These are phyloP conservation scores for Umbellularia californica DNA, from an alignment of 164 flowering plant species.

Conservation along the genomic window DNA sequence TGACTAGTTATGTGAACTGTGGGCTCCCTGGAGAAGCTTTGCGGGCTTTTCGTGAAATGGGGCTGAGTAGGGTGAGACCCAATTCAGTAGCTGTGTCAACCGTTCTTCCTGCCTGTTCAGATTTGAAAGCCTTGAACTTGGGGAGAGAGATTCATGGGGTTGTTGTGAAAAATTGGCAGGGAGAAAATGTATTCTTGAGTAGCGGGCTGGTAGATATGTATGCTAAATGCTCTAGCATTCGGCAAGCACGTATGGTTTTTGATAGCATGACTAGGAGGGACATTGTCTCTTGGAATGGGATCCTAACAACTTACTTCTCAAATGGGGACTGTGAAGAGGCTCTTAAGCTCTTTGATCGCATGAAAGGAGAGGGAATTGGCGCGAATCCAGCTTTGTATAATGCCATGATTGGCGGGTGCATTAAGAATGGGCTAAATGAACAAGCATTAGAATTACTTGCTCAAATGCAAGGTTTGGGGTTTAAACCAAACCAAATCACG, in stretches of 20 bases:
- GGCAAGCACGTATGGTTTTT: conserved; percentile 40
- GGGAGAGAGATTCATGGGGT: conserved; percentile 55
- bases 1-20: conserved; percentile 38
- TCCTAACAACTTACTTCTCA: conserved; percentile 35
- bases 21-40: conserved; percentile 37
- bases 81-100: conserved; percentile 48
- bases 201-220: conserved; percentile 57
- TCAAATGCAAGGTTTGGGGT: conserved; percentile 39
- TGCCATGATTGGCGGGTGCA: conserved; percentile 50
- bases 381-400: conserved; percentile 47
- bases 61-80: conserved; percentile 37
- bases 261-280: conserved; percentile 37
- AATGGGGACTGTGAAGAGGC: conserved; percentile 47
- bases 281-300: conserved; percentile 50
- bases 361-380: conserved; percentile 33
- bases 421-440: conserved; percentile 39
- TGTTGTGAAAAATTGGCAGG: conserved; percentile 40
- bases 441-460: conserved; percentile 32
- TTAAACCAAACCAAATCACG: conserved; percentile 51
- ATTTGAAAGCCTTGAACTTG: conserved; percentile 31
- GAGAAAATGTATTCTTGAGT: conserved; percentile 40
- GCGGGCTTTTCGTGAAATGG: conserved; percentile 43
- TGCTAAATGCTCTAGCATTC: conserved; percentile 43
- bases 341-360: conserved; percentile 29
- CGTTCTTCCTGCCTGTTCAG: conserved; percentile 45